phyloP scores from a whole-genome alignment of 1,284 basidiomycete species.

The Anthracocystis walkeri region DNA sequence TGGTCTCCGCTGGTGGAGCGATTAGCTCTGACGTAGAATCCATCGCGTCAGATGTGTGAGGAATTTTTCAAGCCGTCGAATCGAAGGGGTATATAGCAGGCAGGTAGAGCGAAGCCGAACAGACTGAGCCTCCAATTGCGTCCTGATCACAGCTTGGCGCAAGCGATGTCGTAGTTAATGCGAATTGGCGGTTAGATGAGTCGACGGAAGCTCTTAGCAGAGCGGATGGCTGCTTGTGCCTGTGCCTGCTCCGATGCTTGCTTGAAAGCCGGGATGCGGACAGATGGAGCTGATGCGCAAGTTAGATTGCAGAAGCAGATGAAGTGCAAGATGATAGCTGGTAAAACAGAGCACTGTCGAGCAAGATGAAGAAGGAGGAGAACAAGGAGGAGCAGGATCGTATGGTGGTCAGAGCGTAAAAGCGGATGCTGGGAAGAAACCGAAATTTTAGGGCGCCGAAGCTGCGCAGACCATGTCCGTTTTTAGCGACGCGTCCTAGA shows the following conservation, averaged over 20 bases:
- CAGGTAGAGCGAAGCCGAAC: not conserved
- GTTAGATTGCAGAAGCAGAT: too few relatives aligned
- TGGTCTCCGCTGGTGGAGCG: not conserved
- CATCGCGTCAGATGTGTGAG: not conserved
- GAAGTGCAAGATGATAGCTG: too few relatives aligned
- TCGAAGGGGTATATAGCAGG: not conserved
- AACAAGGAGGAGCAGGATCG: slow-evolving; percentile 5
- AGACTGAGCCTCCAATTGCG: not conserved
- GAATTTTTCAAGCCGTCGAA: not conserved
- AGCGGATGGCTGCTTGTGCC: too few relatives aligned
- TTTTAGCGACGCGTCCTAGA: slow-evolving; percentile 5
- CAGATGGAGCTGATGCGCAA: too few relatives aligned
- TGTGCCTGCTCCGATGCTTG: too few relatives aligned
- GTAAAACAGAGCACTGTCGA: not conserved
- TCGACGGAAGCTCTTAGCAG: not conserved
- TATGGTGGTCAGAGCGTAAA: slow-evolving; percentile 28
- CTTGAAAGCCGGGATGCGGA: too few relatives aligned
- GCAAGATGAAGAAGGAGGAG: not conserved
- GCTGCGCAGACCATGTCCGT: slow-evolving; percentile 12
- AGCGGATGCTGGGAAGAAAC: slow-evolving; percentile 26
- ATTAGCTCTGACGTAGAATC: not conserved
- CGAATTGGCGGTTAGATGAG: too few relatives aligned
- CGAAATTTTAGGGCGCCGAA: slow-evolving; percentile 11
- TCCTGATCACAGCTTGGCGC: too few relatives aligned
- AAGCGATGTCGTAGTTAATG: too few relatives aligned